These are phyloP conservation scores for Ceratocystis cubensis DNA, from an alignment of 2,329 filamentous ascomycete genomes.

Conservation along the genomic window DNA sequence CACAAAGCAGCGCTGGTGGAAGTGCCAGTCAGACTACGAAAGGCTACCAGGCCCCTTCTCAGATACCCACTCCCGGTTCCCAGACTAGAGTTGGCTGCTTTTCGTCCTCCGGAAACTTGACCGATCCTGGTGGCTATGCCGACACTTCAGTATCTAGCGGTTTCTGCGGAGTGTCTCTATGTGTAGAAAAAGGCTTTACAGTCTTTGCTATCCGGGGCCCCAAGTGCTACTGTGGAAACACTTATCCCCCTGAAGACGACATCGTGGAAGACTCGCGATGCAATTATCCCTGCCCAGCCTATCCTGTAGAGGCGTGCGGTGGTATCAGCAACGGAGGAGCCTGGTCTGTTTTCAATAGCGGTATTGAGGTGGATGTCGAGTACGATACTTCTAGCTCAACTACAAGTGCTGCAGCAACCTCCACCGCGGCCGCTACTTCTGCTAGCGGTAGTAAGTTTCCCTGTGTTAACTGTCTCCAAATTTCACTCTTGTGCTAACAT, in stretches of 20 bases:
- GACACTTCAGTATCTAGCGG: constrained; percentile 29
- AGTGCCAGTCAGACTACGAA: constrained; percentile 25
- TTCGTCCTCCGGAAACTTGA: constrained; percentile 33
- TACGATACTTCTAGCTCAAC: constrained; percentile 25
- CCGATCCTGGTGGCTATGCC: constrained; percentile 22
- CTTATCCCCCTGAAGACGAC: constrained; percentile 46
- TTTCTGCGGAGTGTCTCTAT: constrained; percentile 31
- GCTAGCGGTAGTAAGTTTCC: constrained; percentile 17
- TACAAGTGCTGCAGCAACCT: constrained; percentile 21
- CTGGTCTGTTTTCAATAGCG: constrained; percentile 41
- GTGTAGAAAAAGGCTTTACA: constrained; percentile 33
- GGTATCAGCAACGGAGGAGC: constrained; percentile 25
- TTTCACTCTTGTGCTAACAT: constrained; percentile 7
- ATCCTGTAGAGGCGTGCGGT: constrained; percentile 47
- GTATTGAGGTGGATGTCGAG: constrained; percentile 32
- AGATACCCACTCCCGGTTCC: constrained; percentile 29
- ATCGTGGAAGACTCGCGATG: constrained; percentile 49
- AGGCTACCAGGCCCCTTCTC: constrained; percentile 26
- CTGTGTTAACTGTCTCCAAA: background rate
- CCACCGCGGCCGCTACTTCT: constrained; percentile 25
- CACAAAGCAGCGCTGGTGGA: background rate
- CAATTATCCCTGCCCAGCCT: constrained; percentile 53
- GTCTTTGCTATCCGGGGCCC: constrained; percentile 53
- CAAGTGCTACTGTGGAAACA: constrained; percentile 60
- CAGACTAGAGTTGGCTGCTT: constrained; percentile 42